Base-by-base conservation (phyloP, 2,329 filamentous ascomycete genomes). In the Scorias spongiosa region DNA sequence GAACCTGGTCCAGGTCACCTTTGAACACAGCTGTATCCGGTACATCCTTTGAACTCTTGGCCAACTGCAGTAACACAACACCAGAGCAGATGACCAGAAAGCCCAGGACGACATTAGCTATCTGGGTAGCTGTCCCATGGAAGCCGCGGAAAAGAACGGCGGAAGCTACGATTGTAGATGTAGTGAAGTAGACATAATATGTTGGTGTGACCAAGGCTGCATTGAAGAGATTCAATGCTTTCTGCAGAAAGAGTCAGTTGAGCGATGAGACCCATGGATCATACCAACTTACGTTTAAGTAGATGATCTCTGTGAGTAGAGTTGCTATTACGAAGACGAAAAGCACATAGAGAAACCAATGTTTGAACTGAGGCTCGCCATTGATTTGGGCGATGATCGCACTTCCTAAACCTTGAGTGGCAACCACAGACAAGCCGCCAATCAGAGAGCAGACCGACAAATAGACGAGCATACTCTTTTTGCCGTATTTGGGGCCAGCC, bases 181-280 rank as follows among this genome's bases (percentile, higher is more conserved):
- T 93, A 34, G 91, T 98, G 62, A 98, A 98, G 68, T 93, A 89
- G 51, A 98, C 91, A 62, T 98, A 98, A 66, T 98, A 98, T 2
- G 91, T 98, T 1, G 91, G 91, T 0, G 91, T 98, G 47, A 98
- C 91, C 51, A 98, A 75, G 7, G 91, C 89, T 32, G 91, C 91
- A 57, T 98, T 96, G 71, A 89, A 96, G 41, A 98, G 66, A 58
- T 98, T 96, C 45, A 96, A 73, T 5, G 91, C 91, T 95, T 98
- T 98, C 88, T 96, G 65, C 37, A 38, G n/a, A 41, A 3, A 37
- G 8, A 40, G 47, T 59, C 32, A 58, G 54, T 39, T 9, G 18
- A 36, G 8, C 37, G 10, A 38, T n/a, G 14, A 11, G 11, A 10
- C 5, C 20, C 26, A 1, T 46, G 30, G 15, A 26, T 28, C 28